Base-by-base conservation (phyloP, 2,329 filamentous ascomycete genomes). In the Diaporthe amygdali region DNA sequence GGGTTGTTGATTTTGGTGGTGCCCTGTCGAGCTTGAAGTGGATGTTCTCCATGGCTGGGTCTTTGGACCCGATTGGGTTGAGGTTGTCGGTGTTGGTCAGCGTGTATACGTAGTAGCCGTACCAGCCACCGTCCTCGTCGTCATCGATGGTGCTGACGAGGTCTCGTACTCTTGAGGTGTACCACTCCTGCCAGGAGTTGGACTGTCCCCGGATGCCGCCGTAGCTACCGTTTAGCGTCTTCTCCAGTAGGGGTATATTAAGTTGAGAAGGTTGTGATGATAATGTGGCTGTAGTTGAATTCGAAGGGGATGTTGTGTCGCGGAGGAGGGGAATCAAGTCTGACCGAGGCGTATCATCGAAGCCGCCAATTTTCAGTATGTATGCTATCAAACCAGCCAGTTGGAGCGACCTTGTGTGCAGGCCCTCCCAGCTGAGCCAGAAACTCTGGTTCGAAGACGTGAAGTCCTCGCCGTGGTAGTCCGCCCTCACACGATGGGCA, bases 11-110 rank as follows among this genome's bases (percentile, higher is more conserved):
- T 9, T 37, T 27, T 4, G 37, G 25, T 3, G 39, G 41, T 5
- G 34, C 41, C 12, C 54, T 47, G 14, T 61, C 70, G 8, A 72
- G 55, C 54, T 54, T 72, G 67, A 73, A 73, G 61, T 72, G 67
- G 34, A 73, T 68, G 32, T 72, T 69, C 70, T 73, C 72, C 72
- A 73, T 73, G 22, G 72, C 70, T 4, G 72, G 72, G 49, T 73
- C 72, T 14, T 51, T 66, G 34, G 71, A 66, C 17, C 67, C 72
- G 39, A 47, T 39, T 7, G 69, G 64, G 27, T 47, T 64, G 49
- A 41, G 51, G 27, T 63, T 59, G 30, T 71, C 71, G 25, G 49
- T 69, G 41, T 66, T 67, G 8, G 61, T 61, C 3, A 73, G 67
- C 22, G 70, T 66, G 51, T 73, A 73, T 6, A 73, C 67, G 44